Evolutionary conservation across 495 filamentous ascomycete genomes (phyloP).

Genomic region (Lophiotrema nucula): DNA sequence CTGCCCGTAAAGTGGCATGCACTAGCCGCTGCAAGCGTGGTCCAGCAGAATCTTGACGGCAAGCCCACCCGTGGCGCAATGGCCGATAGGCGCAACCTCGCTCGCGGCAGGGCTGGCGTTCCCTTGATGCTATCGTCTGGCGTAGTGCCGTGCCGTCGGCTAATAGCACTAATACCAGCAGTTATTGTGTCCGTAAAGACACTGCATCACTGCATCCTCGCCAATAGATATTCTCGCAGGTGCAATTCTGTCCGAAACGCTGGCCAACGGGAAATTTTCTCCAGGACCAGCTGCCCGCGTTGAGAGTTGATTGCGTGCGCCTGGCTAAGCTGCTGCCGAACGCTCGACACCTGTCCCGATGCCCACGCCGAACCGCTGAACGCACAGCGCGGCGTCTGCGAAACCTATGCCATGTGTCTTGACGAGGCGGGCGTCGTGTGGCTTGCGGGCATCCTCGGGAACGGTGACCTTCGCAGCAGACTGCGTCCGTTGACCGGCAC

Average conservation of each 20-base stretch:
- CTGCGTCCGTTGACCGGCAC: not conserved
- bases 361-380: slow-evolving; percentile 8
- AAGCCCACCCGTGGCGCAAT: slow-evolving; percentile 30
- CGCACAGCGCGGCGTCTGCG: slow-evolving; percentile 7
- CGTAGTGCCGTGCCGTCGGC: slow-evolving; percentile 28
- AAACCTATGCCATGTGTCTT: slow-evolving; percentile 12
- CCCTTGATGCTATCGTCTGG: slow-evolving; percentile 19
- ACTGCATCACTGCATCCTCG: slow-evolving; percentile 10
- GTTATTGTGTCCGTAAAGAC: slow-evolving; percentile 2
- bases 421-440: not conserved
- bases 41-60: slow-evolving; percentile 15
- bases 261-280: slow-evolving; percentile 26
- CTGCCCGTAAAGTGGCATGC: slow-evolving; percentile 12
- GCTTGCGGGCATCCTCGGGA: not conserved
- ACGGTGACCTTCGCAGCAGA: not conserved
- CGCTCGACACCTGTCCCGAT: slow-evolving; percentile 2
- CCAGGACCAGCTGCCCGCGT: not conserved
- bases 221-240: not conserved
- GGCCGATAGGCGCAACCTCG: slow-evolving; percentile 20
- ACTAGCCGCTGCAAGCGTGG: slow-evolving; percentile 34
- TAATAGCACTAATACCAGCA: slow-evolving; percentile 22
- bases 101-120: slow-evolving; percentile 24
- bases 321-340: slow-evolving; percentile 13
- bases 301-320: slow-evolving; percentile 12
- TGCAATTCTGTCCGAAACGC: slow-evolving; percentile 18